Percentiles rank a stretch among this genome's conserved stretches.
Conservation (phyloP, 768 basidiomycete genomes). For the Glaciozyma antarctica region DNA sequence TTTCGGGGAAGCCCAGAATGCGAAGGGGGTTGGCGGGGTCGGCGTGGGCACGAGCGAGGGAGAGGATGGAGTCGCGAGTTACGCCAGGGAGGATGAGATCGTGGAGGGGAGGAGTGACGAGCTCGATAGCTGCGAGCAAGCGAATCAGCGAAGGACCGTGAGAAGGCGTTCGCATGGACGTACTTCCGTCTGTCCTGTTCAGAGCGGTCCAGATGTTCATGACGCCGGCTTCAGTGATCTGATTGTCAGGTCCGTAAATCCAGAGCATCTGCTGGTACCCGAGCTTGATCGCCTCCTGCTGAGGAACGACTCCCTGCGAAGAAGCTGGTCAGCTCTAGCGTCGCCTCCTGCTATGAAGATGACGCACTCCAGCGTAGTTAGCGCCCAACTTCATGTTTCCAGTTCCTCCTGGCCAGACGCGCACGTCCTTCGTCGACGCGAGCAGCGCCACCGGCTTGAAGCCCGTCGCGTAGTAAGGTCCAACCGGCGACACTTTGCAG, state of each 20-base stretch:
- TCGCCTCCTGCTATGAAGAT: no score
- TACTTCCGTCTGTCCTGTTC: slow-evolving; percentile 50
- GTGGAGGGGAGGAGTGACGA: slow-evolving; percentile 80
- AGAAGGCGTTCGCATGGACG: not conserved
- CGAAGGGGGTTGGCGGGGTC: slow-evolving; percentile 39
- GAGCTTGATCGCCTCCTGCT: slow-evolving; percentile 53
- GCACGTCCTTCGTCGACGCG: slow-evolving; percentile 68
- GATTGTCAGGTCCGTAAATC: slow-evolving; percentile 55
- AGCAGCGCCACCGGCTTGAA: slow-evolving; percentile 49
- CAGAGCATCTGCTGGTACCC: slow-evolving; percentile 74
- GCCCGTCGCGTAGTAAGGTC: slow-evolving; percentile 47
- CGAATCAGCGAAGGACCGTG: not conserved
- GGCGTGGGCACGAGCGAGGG: slow-evolving; percentile 57
- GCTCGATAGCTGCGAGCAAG: slow-evolving; percentile 52
- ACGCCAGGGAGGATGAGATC: slow-evolving; percentile 85
- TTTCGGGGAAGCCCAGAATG: slow-evolving; percentile 45
- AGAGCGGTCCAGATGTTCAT: slow-evolving; percentile 75
- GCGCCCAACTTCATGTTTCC: slow-evolving; percentile 53
- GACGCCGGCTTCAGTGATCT: slow-evolving; percentile 50
- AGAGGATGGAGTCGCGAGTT: slow-evolving; percentile 73
- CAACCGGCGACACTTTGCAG: slow-evolving; percentile 47
- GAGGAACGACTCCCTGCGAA: slow-evolving; percentile 47
- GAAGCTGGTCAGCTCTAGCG: not conserved
- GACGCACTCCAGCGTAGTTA: slow-evolving; percentile 41
- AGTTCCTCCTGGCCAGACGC: slow-evolving; percentile 72